A percentile compares a stretch with the other conserved stretches of the same genome.
Evolutionary conservation across 371 early-diverging fungal genomes (phyloP).

Genomic region (Dinochytrium kinnereticum): DNA sequence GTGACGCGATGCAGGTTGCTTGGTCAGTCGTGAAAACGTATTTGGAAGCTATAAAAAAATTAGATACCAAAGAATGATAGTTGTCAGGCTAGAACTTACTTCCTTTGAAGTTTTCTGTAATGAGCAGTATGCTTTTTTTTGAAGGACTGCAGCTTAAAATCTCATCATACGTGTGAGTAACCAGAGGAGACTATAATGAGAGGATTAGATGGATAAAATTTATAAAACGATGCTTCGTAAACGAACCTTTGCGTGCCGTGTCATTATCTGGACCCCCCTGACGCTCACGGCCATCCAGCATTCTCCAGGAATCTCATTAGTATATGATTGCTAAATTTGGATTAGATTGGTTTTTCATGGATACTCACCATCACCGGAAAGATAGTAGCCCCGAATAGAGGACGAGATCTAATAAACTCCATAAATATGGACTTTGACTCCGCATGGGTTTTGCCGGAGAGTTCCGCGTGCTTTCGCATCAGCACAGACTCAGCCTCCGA

Average conservation of each 20-base stretch:
- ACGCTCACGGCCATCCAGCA: constrained; percentile 54
- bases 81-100: constrained; percentile 29
- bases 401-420: constrained; percentile 39
- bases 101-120: constrained; percentile 43
- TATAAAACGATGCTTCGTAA: not conserved
- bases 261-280: constrained; percentile 48
- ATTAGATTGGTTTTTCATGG: not conserved
- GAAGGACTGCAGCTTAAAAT: constrained; percentile 50
- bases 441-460: constrained; percentile 27
- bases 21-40: constrained; percentile 54
- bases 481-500: constrained; percentile 27
- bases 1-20: constrained; percentile 42
- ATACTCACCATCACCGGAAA: constrained; percentile 47
- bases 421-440: constrained; percentile 39
- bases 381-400: constrained; percentile 48
- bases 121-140: constrained; percentile 46
- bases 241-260: constrained; percentile 41
- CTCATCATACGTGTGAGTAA: constrained; percentile 42
- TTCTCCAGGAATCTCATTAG: constrained; percentile 47
- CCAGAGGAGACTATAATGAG: constrained; percentile 33
- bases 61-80: not conserved
- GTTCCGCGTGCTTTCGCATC: constrained; percentile 33
- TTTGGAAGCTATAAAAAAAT: constrained; percentile 40
- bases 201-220: not conserved
- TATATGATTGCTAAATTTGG: constrained; percentile 48